Evolutionary conservation across 2,329 filamentous ascomycete genomes (phyloP).

Genomic region (Colletotrichum sansevieriae): DNA sequence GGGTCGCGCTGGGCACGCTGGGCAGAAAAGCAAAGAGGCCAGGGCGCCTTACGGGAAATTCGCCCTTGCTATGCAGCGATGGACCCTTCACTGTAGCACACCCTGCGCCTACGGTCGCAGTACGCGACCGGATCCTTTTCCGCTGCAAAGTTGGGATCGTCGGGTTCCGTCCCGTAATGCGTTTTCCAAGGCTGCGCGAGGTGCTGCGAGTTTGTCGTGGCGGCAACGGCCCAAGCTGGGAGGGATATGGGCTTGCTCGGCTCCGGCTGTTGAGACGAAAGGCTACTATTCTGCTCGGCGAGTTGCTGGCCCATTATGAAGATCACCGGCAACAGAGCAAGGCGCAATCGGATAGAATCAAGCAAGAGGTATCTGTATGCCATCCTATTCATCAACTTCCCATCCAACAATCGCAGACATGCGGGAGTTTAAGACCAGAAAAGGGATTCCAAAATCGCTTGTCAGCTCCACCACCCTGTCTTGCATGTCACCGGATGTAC

Average conservation of each 20-base stretch:
- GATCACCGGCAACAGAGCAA: not conserved
- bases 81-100: not conserved
- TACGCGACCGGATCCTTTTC: not conserved
- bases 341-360: no score
- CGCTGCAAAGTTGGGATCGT: rapidly evolving
- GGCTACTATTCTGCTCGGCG: not conserved
- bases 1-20: not conserved
- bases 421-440: no score
- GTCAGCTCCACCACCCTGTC: no score
- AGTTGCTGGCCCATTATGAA: not conserved
- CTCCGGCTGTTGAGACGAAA: not conserved
- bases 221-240: not conserved
- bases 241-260: not conserved
- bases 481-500: no score
- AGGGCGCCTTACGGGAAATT: not conserved
- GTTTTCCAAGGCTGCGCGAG: not conserved
- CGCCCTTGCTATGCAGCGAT: not conserved
- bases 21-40: not conserved
- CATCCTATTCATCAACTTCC: no score
- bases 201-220: not conserved
- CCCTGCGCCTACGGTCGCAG: not conserved
- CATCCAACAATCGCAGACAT: no score
- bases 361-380: no score
- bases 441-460: no score
- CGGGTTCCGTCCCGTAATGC: not conserved